Conservation (phyloP, 768 basidiomycete genomes). For the Flagelloscypha sp. region DNA sequence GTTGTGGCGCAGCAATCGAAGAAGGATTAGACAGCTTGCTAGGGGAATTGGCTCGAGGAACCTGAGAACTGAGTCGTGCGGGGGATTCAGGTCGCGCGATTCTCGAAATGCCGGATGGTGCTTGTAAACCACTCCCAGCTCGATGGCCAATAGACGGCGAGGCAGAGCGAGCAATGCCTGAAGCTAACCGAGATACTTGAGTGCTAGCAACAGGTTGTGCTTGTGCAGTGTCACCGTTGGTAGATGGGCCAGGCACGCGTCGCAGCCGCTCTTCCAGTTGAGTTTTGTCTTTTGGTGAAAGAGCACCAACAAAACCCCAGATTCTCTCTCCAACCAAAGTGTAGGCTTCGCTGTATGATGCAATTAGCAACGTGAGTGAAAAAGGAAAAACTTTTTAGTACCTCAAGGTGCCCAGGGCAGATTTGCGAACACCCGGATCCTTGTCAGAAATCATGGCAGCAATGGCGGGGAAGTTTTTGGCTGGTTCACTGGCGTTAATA, state of each 20-base stretch:
- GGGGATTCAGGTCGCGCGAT: slow-evolving; percentile 37
- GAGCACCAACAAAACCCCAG: slow-evolving; percentile 66
- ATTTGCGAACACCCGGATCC: slow-evolving; percentile 82
- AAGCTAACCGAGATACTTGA: slow-evolving; percentile 48
- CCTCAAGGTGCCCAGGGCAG: slow-evolving; percentile 78
- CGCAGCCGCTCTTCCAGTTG: slow-evolving; percentile 86
- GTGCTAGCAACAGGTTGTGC: slow-evolving; percentile 31
- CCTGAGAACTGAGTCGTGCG: slow-evolving; percentile 18
- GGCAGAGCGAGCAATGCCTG: slow-evolving; percentile 38
- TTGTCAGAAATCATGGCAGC: slow-evolving; percentile 82
- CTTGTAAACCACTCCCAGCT: slow-evolving; percentile 35
- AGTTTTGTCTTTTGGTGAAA: slow-evolving; percentile 83
- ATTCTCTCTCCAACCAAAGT: slow-evolving; percentile 77
- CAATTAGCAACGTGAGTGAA: slow-evolving; percentile 7
- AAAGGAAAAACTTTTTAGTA: slow-evolving; percentile 23
- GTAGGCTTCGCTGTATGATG: slow-evolving; percentile 62
- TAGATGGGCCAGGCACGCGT: slow-evolving; percentile 64
- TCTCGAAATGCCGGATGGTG: slow-evolving; percentile 30
- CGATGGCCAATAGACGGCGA: slow-evolving; percentile 37
- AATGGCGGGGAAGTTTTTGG: slow-evolving; percentile 70
- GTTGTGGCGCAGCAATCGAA: slow-evolving; percentile 5
- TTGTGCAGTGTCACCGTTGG: slow-evolving; percentile 32
- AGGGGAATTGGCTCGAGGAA: slow-evolving; percentile 36
- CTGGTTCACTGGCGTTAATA: slow-evolving; percentile 70
- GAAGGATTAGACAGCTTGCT: slow-evolving; percentile 22